These are phyloP conservation scores for Calonectria pseudoreteaudii DNA, from an alignment of 2,329 filamentous ascomycete species.

Conservation along the genomic window DNA sequence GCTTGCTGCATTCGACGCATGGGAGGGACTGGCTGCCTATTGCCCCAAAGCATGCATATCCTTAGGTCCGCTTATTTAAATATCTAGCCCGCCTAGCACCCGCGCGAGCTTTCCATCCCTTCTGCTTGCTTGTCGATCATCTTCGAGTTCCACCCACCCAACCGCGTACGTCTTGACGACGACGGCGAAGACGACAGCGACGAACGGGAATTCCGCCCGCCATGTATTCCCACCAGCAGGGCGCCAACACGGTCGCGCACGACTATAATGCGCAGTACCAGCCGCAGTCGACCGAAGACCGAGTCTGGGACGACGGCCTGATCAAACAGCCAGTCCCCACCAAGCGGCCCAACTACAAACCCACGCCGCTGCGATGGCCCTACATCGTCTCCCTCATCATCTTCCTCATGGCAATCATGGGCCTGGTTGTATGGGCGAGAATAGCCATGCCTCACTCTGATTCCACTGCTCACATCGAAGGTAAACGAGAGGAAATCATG, in stretches of 20 bases:
- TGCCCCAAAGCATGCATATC: background rate
- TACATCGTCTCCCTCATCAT: conserved; percentile 33
- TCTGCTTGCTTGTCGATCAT: background rate
- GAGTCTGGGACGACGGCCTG: conserved; percentile 31
- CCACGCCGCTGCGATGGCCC: conserved; percentile 42
- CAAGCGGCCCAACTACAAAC: conserved; percentile 37
- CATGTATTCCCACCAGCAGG: conserved; percentile 36
- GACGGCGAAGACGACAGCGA: background rate
- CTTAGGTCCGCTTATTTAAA: background rate
- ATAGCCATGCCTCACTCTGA: conserved; percentile 41
- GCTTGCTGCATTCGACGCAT: background rate
- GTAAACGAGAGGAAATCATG: conserved; percentile 22
- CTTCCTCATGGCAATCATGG: conserved; percentile 35
- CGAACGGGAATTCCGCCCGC: conserved; percentile 1
- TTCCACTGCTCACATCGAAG: conserved; percentile 32
- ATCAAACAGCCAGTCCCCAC: conserved; percentile 26
- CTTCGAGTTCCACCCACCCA: background rate
- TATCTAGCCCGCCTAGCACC: background rate
- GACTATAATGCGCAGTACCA: conserved; percentile 36
- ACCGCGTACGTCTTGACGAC: conserved; percentile 18
- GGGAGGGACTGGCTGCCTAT: background rate
- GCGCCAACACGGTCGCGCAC: conserved; percentile 26
- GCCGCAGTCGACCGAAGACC: conserved; percentile 39
- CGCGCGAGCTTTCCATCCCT: background rate
- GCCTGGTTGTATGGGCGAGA: conserved; percentile 39